Evolutionary conservation across 1,139 yeast species (phyloP), one percentile per base, ranked within the genome.

Genomic region (Zygoascus sp.): DNA sequence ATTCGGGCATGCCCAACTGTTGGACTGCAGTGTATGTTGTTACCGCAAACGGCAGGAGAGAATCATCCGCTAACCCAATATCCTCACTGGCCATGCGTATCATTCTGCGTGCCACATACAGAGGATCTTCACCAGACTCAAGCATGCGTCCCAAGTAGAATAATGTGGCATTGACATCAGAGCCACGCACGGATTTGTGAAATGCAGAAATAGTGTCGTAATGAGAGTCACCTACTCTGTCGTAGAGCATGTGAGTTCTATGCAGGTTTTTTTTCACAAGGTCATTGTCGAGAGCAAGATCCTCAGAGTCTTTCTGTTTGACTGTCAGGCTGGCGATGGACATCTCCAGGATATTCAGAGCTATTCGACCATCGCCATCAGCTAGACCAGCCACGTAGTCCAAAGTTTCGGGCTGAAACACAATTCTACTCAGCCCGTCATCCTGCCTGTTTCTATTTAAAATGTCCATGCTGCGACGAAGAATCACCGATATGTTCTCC

Each of bases 1-100:
- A 95, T 61, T 94, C 98, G 0, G 99, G 99, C 77, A 92, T 75
- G 0, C 99, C 99, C n/a, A 92, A 76, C 65, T 85, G 88, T 66
- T 88, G 94, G 3, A 87, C 80, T 0, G 97, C 90, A 44, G 87
- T 88, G 61, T 84, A 87, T 0, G 95, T 79, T 0, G 97, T 81
- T 2, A 86, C 76, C 1, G 95, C 92, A 66, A 92, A 82, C 1
- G 97, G 96, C 37, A 94, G 68, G 57, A 95, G 81, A 0, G 84
- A 66, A 48, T 90, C 87, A 63, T 94, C 97, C 9, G 85, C 69
- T 2, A 85, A 67, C 0, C 97, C 97, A 28, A 89, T 72, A 62
- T 90, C 97, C 64, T 87, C 98, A 61, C 92, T 82, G 0, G 97
- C 96, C 23, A 90, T 89, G 3, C 95, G 75, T 2, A 92, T 82